Conservation (phyloP, 306 rosid genomes). For the Rosa chinensis region DNA sequence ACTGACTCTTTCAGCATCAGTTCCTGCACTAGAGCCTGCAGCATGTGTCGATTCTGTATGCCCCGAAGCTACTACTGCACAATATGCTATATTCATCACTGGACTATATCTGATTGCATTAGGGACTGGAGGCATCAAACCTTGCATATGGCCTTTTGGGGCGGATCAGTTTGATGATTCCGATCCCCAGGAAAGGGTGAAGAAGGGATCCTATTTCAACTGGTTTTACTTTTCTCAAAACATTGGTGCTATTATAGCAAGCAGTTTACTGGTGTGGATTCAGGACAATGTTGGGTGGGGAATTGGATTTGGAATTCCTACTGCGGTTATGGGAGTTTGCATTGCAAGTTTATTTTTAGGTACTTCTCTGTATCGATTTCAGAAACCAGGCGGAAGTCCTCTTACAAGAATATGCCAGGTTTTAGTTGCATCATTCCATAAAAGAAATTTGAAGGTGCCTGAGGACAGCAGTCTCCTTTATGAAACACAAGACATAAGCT, state of each 20-base stretch:
- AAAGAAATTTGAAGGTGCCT: constrained; percentile 21
- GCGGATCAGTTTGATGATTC: constrained; percentile 46
- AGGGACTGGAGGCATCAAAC: constrained; percentile 45
- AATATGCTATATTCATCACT: constrained; percentile 28
- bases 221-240: constrained; percentile 40
- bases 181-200: constrained; percentile 27
- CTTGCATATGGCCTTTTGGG: constrained; percentile 41
- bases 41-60: constrained; percentile 23
- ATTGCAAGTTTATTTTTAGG: constrained; percentile 32
- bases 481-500: constrained; percentile 25
- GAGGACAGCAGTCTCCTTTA: constrained; percentile 21
- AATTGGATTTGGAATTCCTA: constrained; percentile 36
- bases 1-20: constrained; percentile 35
- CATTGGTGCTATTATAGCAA: constrained; percentile 31
- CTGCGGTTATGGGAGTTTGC: constrained; percentile 30
- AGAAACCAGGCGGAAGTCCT: constrained; percentile 40
- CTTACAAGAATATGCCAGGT: constrained; percentile 34
- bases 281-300: constrained; percentile 43
- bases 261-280: constrained; percentile 36
- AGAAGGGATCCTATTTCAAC: constrained; percentile 39
- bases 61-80: constrained; percentile 30
- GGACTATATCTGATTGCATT: constrained; percentile 36
- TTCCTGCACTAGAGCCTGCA: constrained; percentile 28
- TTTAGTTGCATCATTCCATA: constrained; percentile 30
- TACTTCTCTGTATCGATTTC: constrained; percentile 34